phyloP scores from a whole-genome alignment of 352 stramenopile genomes.

The Pythium plurisporium region DNA sequence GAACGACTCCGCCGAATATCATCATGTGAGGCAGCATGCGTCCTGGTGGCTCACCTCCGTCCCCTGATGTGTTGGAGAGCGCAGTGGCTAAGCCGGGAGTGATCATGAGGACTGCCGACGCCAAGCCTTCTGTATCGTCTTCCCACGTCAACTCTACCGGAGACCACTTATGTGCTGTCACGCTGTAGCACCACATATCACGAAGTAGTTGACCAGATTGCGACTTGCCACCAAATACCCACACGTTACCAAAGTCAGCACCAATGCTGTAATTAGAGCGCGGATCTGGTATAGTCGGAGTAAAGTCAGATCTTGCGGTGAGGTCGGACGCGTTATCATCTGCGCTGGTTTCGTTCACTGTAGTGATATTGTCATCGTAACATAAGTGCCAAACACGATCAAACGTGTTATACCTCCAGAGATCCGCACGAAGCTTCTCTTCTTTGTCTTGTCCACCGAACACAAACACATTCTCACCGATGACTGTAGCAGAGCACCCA shows the following conservation, averaged over 20 bases:
- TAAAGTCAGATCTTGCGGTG: slow-evolving; percentile 33
- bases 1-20: slow-evolving; percentile 39
- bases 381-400: slow-evolving; percentile 84
- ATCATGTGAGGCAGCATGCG: slow-evolving; percentile 25
- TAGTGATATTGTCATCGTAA: slow-evolving; percentile 72
- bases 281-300: slow-evolving; percentile 42
- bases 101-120: slow-evolving; percentile 40
- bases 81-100: slow-evolving; percentile 45
- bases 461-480: slow-evolving; percentile 80
- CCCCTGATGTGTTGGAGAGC: slow-evolving; percentile 26
- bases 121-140: slow-evolving; percentile 39
- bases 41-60: slow-evolving; percentile 12
- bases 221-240: slow-evolving; percentile 64
- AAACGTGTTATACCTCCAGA: slow-evolving; percentile 88
- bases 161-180: slow-evolving; percentile 62
- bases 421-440: slow-evolving; percentile 66
- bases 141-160: slow-evolving; percentile 46
- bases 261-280: slow-evolving; percentile 66
- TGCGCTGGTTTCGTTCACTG: slow-evolving; percentile 16
- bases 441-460: slow-evolving; percentile 82
- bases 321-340: slow-evolving; percentile 8
- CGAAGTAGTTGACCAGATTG: slow-evolving; percentile 40
- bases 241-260: slow-evolving; percentile 76
- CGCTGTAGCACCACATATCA: slow-evolving; percentile 80
- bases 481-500: slow-evolving; percentile 63